These are phyloP conservation scores for Aspergillus oerlinghausenensis DNA, from an alignment of 2,329 filamentous ascomycete genomes.

Conservation along the genomic window DNA sequence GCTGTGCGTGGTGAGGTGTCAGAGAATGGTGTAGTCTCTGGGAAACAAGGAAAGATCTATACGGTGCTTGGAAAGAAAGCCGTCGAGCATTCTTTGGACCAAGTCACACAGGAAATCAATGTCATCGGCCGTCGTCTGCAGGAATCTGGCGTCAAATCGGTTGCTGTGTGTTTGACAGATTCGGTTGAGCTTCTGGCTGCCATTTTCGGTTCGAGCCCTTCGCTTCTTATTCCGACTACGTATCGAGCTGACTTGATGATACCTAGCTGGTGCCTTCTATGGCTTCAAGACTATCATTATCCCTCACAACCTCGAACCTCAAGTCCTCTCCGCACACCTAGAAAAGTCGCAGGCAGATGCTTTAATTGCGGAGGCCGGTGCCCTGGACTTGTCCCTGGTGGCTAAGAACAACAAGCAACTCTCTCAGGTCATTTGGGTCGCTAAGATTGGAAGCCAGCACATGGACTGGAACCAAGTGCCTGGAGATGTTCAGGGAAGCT, in stretches of 20 bases:
- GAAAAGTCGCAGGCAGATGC: slow-evolving; percentile 70
- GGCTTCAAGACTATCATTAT: slow-evolving; percentile 78
- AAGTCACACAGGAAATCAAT: slow-evolving; percentile 80
- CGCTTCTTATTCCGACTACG: neutral
- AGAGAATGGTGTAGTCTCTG: slow-evolving; percentile 57
- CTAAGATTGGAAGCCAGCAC: slow-evolving; percentile 82
- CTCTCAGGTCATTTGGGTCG: slow-evolving; percentile 82
- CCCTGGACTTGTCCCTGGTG: slow-evolving; percentile 74
- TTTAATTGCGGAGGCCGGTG: slow-evolving; percentile 77
- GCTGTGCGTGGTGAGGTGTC: slow-evolving; percentile 61
- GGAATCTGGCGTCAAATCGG: slow-evolving; percentile 63
- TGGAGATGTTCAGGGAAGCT: slow-evolving; percentile 65
- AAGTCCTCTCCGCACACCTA: slow-evolving; percentile 67
- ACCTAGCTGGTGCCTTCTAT: slow-evolving; percentile 76
- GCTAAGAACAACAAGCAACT: slow-evolving; percentile 65
- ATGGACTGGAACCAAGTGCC: slow-evolving; percentile 94
- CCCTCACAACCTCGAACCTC: slow-evolving; percentile 71
- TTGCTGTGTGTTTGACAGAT: slow-evolving; percentile 90
- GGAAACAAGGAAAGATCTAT: slow-evolving; percentile 65
- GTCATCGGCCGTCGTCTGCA: slow-evolving; percentile 75
- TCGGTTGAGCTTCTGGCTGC: slow-evolving; percentile 79
- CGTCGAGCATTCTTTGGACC: slow-evolving; percentile 65
- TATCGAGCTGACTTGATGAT: slow-evolving; percentile 9
- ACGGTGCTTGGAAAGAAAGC: slow-evolving; percentile 74
- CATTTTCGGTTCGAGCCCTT: slow-evolving; percentile 59